Percentiles rank a stretch among this genome's conserved stretches.
phyloP scores from a whole-genome alignment of 2,329 filamentous ascomycete genomes.

The Botrytis porri region DNA sequence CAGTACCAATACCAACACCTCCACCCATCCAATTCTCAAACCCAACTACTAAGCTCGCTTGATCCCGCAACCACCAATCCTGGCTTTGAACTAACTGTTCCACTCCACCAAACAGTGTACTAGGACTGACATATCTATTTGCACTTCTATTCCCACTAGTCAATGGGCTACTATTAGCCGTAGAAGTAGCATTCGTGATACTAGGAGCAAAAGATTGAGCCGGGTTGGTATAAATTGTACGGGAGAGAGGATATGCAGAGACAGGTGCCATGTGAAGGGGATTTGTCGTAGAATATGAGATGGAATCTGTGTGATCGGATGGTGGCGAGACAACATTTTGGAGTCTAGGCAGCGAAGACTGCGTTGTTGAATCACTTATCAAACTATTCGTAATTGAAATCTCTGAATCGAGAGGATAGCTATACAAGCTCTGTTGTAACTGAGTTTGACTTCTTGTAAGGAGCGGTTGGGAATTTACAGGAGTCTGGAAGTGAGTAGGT shows the following conservation, averaged over 20 bases:
- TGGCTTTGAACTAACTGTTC: slow-evolving; percentile 62
- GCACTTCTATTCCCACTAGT: slow-evolving; percentile 4
- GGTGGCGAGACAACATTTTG: neutral
- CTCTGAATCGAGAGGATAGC: slow-evolving; percentile 24
- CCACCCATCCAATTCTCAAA: slow-evolving; percentile 57
- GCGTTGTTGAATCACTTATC: neutral
- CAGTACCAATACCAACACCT: neutral
- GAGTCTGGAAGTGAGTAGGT: slow-evolving; percentile 22
- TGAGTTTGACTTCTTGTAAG: slow-evolving; percentile 26
- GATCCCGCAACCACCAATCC: slow-evolving; percentile 63
- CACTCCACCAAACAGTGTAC: slow-evolving; percentile 56
- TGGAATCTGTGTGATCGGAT: slow-evolving; percentile 6
- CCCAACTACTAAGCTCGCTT: slow-evolving; percentile 56
- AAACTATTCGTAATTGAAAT: neutral
- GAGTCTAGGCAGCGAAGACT: neutral
- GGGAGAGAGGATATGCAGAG: neutral
- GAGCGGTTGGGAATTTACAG: slow-evolving; percentile 19
- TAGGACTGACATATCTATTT: slow-evolving; percentile 42
- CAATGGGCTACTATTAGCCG: neutral
- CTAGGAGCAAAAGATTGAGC: neutral
- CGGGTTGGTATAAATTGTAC: neutral
- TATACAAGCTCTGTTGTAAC: slow-evolving; percentile 35
- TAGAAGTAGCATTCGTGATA: neutral
- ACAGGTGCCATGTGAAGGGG: slow-evolving; percentile 7
- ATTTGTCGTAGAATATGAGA: neutral